Conservation (phyloP, 345 rosid species). For the Zanthoxylum bungeanum region DNA sequence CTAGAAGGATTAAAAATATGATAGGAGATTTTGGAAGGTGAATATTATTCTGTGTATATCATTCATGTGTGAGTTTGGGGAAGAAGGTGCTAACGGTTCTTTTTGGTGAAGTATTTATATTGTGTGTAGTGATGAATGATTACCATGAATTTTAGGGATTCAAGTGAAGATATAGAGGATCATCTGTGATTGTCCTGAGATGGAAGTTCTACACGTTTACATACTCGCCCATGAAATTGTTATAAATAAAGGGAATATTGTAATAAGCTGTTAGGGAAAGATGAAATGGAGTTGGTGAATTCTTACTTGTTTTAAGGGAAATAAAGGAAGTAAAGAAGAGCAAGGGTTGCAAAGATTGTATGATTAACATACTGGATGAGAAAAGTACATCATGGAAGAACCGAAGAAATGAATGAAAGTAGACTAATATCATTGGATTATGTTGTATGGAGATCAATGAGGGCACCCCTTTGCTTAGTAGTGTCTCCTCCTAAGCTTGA, state of each 20-base stretch:
- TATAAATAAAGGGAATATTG: background rate
- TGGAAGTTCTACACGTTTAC: background rate
- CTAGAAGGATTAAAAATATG: background rate
- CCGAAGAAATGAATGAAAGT: background rate
- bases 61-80: background rate
- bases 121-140: background rate
- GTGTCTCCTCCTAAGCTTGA: background rate
- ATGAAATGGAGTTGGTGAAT: background rate
- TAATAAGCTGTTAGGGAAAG: background rate
- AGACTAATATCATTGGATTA: background rate
- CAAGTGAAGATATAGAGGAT: background rate
- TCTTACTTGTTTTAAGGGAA: background rate
- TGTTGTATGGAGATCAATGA: background rate
- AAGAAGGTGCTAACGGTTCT: background rate
- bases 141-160: background rate
- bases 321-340: background rate
- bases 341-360: background rate
- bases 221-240: background rate
- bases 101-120: background rate
- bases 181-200: background rate
- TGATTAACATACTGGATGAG: background rate
- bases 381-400: background rate
- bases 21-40: background rate
- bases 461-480: background rate
- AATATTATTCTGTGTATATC: background rate